phyloP scores from a whole-genome alignment of 495 filamentous ascomycete genomes.

The Aspergillus baeticus region DNA sequence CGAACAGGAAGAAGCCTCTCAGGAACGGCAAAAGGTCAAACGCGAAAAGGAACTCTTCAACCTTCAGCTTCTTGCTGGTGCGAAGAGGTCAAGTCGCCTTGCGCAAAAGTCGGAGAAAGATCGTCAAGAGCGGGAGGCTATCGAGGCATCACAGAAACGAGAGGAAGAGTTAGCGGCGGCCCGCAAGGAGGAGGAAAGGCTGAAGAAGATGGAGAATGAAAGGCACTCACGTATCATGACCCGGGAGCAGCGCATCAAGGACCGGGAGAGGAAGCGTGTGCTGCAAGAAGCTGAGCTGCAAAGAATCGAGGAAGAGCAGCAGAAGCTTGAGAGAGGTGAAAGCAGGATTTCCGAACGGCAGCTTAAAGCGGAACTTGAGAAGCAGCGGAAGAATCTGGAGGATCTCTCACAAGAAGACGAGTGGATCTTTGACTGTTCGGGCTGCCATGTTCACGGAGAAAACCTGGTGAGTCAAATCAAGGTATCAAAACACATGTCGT shows the following conservation, averaged over 20 bases:
- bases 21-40: constrained; percentile 64
- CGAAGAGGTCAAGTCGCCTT: constrained; percentile 88
- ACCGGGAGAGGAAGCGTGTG: constrained; percentile 76
- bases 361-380: constrained; percentile 73
- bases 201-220: constrained; percentile 69
- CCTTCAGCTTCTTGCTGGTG: constrained; percentile 81
- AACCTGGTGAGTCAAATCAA: constrained; percentile 54
- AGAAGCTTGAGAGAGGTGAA: constrained; percentile 59
- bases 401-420: constrained; percentile 76
- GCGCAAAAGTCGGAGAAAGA: constrained; percentile 78
- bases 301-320: constrained; percentile 73
- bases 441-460: constrained; percentile 84
- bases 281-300: constrained; percentile 81
- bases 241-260: constrained; percentile 77
- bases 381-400: constrained; percentile 67
- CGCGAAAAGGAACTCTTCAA: constrained; percentile 78
- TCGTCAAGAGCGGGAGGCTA: constrained; percentile 65
- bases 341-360: constrained; percentile 75
- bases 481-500: background rate
- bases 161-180: constrained; percentile 63
- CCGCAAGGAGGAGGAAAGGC: constrained; percentile 65
- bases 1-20: constrained; percentile 75
- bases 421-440: constrained; percentile 91
- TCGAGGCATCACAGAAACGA: constrained; percentile 70
- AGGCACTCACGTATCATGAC: constrained; percentile 80